Percentiles rank a stretch among this genome's conserved stretches.
Evolutionary conservation across 2,329 filamentous ascomycete species (phyloP).

Genomic region (Aspergillus alliaceus): DNA sequence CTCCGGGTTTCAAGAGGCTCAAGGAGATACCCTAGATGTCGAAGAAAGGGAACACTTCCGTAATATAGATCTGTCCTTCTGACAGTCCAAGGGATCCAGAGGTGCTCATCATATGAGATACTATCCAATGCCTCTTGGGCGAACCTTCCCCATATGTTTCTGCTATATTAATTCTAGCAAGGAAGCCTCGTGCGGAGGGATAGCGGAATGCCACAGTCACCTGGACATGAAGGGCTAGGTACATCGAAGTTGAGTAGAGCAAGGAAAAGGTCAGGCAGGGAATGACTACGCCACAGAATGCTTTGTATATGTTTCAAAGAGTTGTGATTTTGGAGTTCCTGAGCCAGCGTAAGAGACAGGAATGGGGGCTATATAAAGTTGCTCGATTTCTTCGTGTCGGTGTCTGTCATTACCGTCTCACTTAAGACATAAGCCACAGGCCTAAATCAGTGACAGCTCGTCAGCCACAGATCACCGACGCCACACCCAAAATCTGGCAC

Average conservation of each 20-base stretch:
- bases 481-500: conserved; percentile 16
- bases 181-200: not conserved
- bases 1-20: not conserved
- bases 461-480: conserved; percentile 9
- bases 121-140: not conserved
- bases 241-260: not conserved
- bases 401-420: no score
- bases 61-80: not conserved
- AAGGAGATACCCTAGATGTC: not conserved
- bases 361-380: not conserved
- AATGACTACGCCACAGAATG: conserved; percentile 15
- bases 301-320: not conserved
- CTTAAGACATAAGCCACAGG: no score
- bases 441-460: not conserved
- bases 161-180: not conserved
- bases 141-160: not conserved
- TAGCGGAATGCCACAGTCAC: conserved; percentile 10
- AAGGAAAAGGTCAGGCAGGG: conserved; percentile 14
- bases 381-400: not conserved
- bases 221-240: conserved; percentile 5
- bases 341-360: not conserved
- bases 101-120: not conserved
- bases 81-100: not conserved
- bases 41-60: not conserved
- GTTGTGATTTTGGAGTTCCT: no score